Evolutionary conservation across 345 rosid species (phyloP).

Genomic region (Camelina laxa): DNA sequence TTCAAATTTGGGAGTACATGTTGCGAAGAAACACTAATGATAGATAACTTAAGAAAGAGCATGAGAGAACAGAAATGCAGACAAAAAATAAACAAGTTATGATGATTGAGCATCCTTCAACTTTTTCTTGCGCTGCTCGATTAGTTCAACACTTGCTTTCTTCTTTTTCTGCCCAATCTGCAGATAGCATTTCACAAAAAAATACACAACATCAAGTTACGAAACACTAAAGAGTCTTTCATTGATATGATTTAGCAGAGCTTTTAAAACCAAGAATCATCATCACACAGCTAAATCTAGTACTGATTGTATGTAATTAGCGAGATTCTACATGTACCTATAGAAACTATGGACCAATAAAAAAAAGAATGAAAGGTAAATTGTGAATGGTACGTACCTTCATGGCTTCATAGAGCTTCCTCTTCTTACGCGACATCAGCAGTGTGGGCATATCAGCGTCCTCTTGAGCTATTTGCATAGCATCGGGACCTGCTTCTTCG

Average conservation of each 20-base stretch:
- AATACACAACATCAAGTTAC: neutral
- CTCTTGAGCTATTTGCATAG: constrained; percentile 54
- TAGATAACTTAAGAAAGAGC: constrained; percentile 10
- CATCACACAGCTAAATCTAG: neutral
- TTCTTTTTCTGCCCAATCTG: constrained; percentile 26
- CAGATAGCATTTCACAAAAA: constrained; percentile 18
- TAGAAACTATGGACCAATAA: no score
- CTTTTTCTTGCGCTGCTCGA: constrained; percentile 36
- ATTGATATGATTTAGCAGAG: neutral
- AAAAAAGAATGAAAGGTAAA: neutral
- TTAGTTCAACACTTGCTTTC: constrained; percentile 27
- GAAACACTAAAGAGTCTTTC: neutral
- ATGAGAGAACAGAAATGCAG: neutral
- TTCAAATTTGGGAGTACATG: neutral
- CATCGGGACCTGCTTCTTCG: constrained; percentile 46
- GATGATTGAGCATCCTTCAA: constrained; percentile 15
- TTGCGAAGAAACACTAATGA: constrained; percentile 1
- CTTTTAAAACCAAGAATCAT: neutral
- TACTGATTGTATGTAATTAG: neutral
- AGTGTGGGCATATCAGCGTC: constrained; percentile 42
- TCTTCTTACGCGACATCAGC: constrained; percentile 70
- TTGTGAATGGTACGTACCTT: constrained; percentile 49
- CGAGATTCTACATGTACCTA: neutral
- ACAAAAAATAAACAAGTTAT: neutral
- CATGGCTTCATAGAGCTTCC: constrained; percentile 67